phyloP scores from a whole-genome alignment of 2,329 filamentous ascomycete species.

The Chaetomiaceae sp. region DNA sequence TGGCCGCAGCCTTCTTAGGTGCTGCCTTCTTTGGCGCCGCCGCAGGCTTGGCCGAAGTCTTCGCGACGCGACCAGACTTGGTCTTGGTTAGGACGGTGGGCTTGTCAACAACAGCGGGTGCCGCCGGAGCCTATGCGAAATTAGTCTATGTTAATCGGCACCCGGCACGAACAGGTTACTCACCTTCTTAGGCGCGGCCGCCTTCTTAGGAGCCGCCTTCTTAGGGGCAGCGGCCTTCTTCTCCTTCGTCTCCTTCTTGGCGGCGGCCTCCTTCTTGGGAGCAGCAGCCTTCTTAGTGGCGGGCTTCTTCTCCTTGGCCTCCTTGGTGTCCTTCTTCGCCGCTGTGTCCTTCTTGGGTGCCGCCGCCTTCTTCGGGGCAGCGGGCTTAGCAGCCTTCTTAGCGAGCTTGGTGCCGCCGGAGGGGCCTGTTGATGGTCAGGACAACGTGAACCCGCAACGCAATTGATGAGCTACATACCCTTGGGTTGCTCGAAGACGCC shows the following conservation, averaged over 20 bases:
- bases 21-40: slow-evolving; percentile 45
- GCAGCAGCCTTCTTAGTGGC: slow-evolving; percentile 32
- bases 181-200: slow-evolving; percentile 36
- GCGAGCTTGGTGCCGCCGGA: slow-evolving; percentile 91
- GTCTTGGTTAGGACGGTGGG: slow-evolving; percentile 71
- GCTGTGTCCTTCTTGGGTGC: slow-evolving; percentile 35
- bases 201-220: slow-evolving; percentile 31
- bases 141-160: slow-evolving; percentile 5
- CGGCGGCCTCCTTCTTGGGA: slow-evolving; percentile 32
- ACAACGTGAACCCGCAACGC: not conserved
- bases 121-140: slow-evolving; percentile 54
- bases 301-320: slow-evolving; percentile 41
- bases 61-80: slow-evolving; percentile 80
- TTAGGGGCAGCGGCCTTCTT: slow-evolving; percentile 42
- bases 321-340: slow-evolving; percentile 36
- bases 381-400: slow-evolving; percentile 59
- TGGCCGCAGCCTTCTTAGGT: slow-evolving; percentile 45
- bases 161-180: not conserved
- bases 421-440: slow-evolving; percentile 53
- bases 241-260: slow-evolving; percentile 39
- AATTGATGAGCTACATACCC: slow-evolving; percentile 54
- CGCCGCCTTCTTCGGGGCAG: slow-evolving; percentile 19
- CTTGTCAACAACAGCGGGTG: slow-evolving; percentile 64
- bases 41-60: slow-evolving; percentile 52
- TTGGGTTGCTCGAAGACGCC: slow-evolving; percentile 86